Conservation (phyloP, 805 yeast species). For the Komagataella phaffii region DNA sequence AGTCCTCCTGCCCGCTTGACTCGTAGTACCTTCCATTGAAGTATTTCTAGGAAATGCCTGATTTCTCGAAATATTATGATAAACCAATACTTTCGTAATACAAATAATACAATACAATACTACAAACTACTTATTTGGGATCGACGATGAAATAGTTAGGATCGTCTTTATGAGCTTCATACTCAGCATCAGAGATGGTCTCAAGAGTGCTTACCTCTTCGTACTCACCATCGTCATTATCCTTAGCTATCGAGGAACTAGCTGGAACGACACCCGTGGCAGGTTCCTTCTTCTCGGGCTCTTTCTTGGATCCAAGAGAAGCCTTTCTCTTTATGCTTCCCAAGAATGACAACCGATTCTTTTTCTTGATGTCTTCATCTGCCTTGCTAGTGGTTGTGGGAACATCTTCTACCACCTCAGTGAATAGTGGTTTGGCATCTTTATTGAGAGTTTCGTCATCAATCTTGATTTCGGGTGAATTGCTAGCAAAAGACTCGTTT, state of each 20-base stretch:
- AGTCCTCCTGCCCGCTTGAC: neutral
- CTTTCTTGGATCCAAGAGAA: conserved; percentile 1
- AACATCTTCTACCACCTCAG: conserved; percentile 3
- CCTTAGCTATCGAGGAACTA: neutral
- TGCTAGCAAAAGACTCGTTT: neutral
- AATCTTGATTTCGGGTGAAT: neutral
- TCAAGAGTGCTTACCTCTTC: conserved; percentile 27
- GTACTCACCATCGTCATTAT: conserved; percentile 7
- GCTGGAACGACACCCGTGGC: conserved; percentile 4
- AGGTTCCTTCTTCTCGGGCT: neutral
- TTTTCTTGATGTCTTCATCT: conserved; percentile 9
- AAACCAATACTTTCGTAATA: neutral
- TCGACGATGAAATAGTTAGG: conserved; percentile 32
- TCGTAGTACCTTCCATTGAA: too few relatives aligned
- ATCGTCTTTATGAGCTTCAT: conserved; percentile 26
- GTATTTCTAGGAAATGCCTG: neutral
- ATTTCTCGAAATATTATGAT: neutral
- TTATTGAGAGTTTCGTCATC: neutral
- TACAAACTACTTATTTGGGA: conserved; percentile 5
- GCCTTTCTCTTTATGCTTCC: neutral
- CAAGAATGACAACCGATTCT: conserved; percentile 1
- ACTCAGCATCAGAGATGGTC: conserved; percentile 35
- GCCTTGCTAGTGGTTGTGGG: neutral
- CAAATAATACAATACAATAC: neutral
- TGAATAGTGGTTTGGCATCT: neutral